These are phyloP conservation scores for Canariomyces notabilis DNA, from an alignment of 2,329 filamentous ascomycete species.

Conservation along the genomic window DNA sequence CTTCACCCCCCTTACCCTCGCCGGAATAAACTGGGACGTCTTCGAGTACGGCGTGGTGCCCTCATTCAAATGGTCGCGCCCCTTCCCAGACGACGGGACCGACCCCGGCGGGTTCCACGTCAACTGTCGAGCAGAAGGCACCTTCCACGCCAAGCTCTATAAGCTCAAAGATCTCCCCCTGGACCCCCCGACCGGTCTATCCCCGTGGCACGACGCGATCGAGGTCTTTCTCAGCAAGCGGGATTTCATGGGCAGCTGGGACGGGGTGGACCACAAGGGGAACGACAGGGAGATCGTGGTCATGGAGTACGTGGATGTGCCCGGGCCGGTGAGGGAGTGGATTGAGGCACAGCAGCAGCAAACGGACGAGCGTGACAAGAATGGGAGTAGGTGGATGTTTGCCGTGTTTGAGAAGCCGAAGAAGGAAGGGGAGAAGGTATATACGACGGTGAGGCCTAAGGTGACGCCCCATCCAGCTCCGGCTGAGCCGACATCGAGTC, in stretches of 20 bases:
- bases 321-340: conserved; percentile 32
- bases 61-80: conserved; percentile 29
- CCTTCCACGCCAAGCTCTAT: conserved; percentile 29
- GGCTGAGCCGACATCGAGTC: background rate
- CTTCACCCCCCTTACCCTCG: background rate
- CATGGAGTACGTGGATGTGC: conserved; percentile 34
- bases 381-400: conserved; percentile 26
- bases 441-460: conserved; percentile 22
- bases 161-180: conserved; percentile 26
- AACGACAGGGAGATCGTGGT: conserved; percentile 34
- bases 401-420: conserved; percentile 28
- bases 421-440: conserved; percentile 31
- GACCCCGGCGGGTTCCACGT: conserved; percentile 29
- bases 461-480: conserved; percentile 1
- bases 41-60: conserved; percentile 27
- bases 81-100: conserved; percentile 29
- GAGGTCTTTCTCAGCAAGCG: conserved; percentile 25
- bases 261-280: conserved; percentile 38
- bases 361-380: conserved; percentile 11
- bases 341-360: conserved; percentile 32
- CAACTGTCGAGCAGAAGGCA: conserved; percentile 26
- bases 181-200: conserved; percentile 21
- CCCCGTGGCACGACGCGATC: conserved; percentile 27
- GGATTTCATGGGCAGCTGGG: conserved; percentile 37
- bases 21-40: conserved; percentile 29